These are phyloP conservation scores for Lunasporangiospora selenospora DNA, from an alignment of 192 early-diverging fungal species.

Conservation along the genomic window DNA sequence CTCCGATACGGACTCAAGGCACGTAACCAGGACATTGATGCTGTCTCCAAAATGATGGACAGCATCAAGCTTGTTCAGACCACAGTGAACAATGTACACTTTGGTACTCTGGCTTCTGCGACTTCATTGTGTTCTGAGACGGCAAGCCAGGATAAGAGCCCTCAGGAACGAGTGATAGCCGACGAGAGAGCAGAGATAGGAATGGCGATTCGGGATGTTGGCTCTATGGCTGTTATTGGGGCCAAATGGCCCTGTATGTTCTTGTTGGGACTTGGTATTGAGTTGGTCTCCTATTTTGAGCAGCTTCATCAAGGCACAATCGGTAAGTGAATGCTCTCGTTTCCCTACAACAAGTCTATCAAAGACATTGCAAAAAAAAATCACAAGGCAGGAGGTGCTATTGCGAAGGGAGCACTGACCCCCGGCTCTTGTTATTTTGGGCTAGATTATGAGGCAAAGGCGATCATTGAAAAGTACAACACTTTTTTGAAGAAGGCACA, in stretches of 20 bases:
- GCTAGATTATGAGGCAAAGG: slow-evolving; percentile 7
- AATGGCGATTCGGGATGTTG: slow-evolving; percentile 65
- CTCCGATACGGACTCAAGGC: slow-evolving; percentile 72
- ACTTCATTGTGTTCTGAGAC: background rate
- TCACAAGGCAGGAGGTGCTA: too few species aligned
- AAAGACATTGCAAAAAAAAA: too few species aligned
- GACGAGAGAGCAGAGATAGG: slow-evolving; percentile 52
- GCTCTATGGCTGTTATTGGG: slow-evolving; percentile 56
- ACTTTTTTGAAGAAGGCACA: slow-evolving; percentile 33
- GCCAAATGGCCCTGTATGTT: slow-evolving; percentile 60
- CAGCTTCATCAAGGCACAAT: slow-evolving; percentile 11
- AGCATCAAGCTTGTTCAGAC: slow-evolving; percentile 14
- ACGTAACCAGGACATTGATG: slow-evolving; percentile 48
- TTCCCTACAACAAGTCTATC: too few species aligned
- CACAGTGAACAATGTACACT: slow-evolving; percentile 7
- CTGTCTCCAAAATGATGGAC: slow-evolving; percentile 44
- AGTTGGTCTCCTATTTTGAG: slow-evolving; percentile 49
- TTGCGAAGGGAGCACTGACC: too few species aligned
- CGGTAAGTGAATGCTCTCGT: too few species aligned
- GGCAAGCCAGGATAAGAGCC: background rate
- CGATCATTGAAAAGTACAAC: slow-evolving; percentile 30
- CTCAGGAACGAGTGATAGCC: background rate
- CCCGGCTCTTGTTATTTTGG: background rate
- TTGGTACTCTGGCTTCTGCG: background rate
- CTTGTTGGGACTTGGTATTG: slow-evolving; percentile 55